Base-by-base conservation (phyloP, 1,284 basidiomycete species). In the Heterobasidion annosum region DNA sequence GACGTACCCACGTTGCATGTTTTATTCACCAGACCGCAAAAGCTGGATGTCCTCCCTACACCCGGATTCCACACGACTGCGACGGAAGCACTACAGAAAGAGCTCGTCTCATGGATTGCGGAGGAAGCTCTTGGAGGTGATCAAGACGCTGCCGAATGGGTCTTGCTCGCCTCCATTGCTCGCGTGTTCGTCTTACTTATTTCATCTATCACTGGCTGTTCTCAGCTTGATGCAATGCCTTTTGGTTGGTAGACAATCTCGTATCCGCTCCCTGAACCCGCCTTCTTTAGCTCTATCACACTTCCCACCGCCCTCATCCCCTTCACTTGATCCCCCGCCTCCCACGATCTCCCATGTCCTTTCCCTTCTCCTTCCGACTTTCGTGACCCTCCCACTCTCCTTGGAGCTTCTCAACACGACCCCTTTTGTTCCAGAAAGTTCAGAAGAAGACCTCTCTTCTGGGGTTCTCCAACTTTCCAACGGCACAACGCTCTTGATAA, bases 381-480 rank as follows among this genome's bases (percentile, higher is more conserved):
- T 76, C 34, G 63, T 75, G 50, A 68, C 70, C 43, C 59, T 91
- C 50, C 72, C 79, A 3, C 69, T 87, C 52, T 76, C 83, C 48
- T 66, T 85, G 40, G 68, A 81, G 58, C 64, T 72, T 4, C 70
- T 94, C 51, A 93, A 93, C 64, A 73, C 73, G 16, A 75, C 72
- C 0, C 63, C 69, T 0, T 88, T 88, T 62, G 68, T 69, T 34
- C 87, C 88, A 0, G 81, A 85, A 62, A 88, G 83, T 55, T 82
- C 80, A 58, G 75, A 86, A 25, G 88, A 91, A 59, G 85, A 88
- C 56, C 70, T 94, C 3, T 79, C 86, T 58, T 81, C 87, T 1
- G 91, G 91, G 0, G 75, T 76, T 54, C 71, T 94, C 19, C 92
- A 94, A 65, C 73, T 92, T 2, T 79, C 90, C 1, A 66, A 68